Evolutionary conservation across 208 protist genomes (phyloP).

Genomic region (Trypanosoma melophagium): DNA sequence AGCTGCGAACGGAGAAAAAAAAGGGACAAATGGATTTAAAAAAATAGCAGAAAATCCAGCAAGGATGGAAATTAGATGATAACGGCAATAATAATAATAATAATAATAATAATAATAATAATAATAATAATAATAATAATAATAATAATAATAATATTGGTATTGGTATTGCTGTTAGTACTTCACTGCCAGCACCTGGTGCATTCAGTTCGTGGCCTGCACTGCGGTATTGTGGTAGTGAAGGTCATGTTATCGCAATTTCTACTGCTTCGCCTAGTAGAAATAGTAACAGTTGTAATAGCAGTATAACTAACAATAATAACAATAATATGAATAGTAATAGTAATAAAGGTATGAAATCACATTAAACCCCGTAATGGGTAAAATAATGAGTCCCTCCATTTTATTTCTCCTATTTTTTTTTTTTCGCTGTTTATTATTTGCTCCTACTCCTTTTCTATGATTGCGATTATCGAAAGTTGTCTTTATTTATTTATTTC

Average conservation of each 20-base stretch:
- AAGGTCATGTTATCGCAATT: background rate
- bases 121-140: conserved; percentile 1
- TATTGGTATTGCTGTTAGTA: background rate
- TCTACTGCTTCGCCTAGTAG: background rate
- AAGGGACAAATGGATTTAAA: no score
- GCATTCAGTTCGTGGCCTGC: conserved; percentile 22
- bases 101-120: background rate
- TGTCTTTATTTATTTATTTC: conserved; percentile 1
- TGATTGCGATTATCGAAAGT: background rate
- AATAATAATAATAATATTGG: background rate
- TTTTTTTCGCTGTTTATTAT: conserved; percentile 11
- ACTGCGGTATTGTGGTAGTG: background rate
- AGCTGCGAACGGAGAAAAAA: no score
- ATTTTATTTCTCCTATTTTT: conserved; percentile 12
- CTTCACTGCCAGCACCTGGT: conserved; percentile 13
- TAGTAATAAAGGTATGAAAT: background rate
- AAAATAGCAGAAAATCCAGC: no score
- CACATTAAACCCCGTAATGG: no score
- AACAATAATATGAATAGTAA: background rate
- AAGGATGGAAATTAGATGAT: no score
- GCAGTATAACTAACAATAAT: background rate
- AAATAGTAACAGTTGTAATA: background rate
- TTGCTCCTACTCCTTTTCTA: conserved; percentile 3
- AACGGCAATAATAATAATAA: no score
- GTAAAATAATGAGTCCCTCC: background rate